Evolutionary conservation across 176 grass and related monocot species (phyloP).

Genomic region (Aegilops longissima): DNA sequence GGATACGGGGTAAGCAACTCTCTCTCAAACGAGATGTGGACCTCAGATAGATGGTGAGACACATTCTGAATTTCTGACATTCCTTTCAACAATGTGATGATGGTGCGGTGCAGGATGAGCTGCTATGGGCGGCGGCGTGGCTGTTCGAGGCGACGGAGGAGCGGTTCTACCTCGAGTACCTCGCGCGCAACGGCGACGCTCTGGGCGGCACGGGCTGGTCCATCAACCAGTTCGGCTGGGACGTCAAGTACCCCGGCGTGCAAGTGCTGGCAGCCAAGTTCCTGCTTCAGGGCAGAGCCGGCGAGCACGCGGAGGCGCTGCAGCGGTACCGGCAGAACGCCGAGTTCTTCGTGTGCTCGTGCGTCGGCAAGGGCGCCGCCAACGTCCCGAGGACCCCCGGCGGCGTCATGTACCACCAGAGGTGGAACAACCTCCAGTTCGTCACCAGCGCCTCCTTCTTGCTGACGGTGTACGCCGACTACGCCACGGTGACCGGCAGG

Average conservation of each 20-base stretch:
- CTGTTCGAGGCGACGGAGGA: conserved; percentile 74
- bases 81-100: not conserved
- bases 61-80: not conserved
- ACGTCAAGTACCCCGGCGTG: conserved; percentile 87
- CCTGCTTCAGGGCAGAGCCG: conserved; percentile 57
- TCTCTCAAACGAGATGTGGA: not conserved
- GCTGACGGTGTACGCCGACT: conserved; percentile 82
- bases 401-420: conserved; percentile 77
- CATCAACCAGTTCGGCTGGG: conserved; percentile 88
- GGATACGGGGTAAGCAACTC: conserved; percentile 59
- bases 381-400: conserved; percentile 78
- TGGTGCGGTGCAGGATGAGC: conserved; percentile 57
- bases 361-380: conserved; percentile 58
- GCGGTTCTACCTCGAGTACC: conserved; percentile 67
- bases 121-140: conserved; percentile 94
- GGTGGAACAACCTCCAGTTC: conserved; percentile 99
- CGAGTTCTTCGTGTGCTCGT: conserved; percentile 87
- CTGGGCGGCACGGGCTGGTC: conserved; percentile 81
- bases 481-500: conserved; percentile 31
- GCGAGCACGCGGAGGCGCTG: conserved; percentile 49
- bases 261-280: conserved; percentile 91
- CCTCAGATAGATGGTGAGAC: not conserved
- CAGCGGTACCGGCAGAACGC: conserved; percentile 80
- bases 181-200: conserved; percentile 59
- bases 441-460: conserved; percentile 82